Percentiles rank a stretch among this genome's conserved stretches.
These are phyloP conservation scores for Saccharomyces cerevisiae DNA, from an alignment of 805 yeast species.

Conservation along the genomic window DNA sequence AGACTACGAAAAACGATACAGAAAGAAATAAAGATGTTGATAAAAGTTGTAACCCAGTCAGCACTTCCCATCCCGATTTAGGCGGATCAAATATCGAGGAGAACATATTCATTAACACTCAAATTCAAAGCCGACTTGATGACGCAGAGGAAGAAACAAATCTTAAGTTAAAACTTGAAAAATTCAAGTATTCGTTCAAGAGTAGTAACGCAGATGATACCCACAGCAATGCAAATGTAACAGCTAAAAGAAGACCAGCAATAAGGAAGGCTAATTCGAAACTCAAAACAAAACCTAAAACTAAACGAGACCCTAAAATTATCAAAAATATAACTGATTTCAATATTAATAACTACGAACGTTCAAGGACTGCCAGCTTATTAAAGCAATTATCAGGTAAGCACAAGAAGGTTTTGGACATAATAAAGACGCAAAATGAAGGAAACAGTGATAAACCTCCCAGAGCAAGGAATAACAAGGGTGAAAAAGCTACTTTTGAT, in stretches of 20 bases:
- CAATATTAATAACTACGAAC: slow-evolving; percentile 6
- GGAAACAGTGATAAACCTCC: neutral
- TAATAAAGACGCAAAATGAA: slow-evolving; percentile 9
- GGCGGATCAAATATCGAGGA: slow-evolving; percentile 1
- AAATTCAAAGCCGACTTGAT: slow-evolving; percentile 27
- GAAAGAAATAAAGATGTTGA: neutral
- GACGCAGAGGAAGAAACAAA: slow-evolving; percentile 16
- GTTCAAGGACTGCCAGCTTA: slow-evolving; percentile 12
- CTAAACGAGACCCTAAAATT: neutral
- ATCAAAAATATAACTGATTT: slow-evolving; percentile 10
- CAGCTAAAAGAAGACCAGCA: neutral
- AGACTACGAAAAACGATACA: neutral
- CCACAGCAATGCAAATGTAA: neutral
- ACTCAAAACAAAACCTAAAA: neutral
- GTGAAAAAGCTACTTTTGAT: slow-evolving; percentile 6
- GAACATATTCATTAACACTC: slow-evolving; percentile 24
- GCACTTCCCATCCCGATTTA: neutral
- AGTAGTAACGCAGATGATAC: neutral
- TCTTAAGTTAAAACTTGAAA: slow-evolving; percentile 12
- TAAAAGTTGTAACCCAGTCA: neutral
- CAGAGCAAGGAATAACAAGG: neutral
- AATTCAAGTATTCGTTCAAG: slow-evolving; percentile 16
- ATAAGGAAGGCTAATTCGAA: neutral
- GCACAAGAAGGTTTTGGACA: slow-evolving; percentile 22
- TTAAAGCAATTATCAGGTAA: slow-evolving; percentile 27